These are phyloP conservation scores for Veloboletus limbatus DNA, from an alignment of 1,284 basidiomycete genomes.

Conservation along the genomic window DNA sequence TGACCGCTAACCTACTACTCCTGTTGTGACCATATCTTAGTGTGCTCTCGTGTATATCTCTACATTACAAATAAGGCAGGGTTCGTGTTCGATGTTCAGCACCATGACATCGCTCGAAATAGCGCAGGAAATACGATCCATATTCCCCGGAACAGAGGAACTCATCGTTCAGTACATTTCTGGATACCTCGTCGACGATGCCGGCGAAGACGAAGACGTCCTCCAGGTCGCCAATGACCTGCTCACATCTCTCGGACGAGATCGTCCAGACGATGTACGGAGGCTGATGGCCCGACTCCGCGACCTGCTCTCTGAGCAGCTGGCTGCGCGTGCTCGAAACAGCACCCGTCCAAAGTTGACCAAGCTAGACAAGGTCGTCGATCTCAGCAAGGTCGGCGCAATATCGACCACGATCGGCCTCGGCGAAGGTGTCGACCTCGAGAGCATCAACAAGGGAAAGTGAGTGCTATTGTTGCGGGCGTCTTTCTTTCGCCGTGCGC, in stretches of 20 bases:
- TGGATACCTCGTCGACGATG: constrained; percentile 91
- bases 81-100: too few relatives aligned
- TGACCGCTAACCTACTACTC: constrained; percentile 11
- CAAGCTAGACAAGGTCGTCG: constrained; percentile 91
- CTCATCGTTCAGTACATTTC: constrained; percentile 91
- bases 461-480: constrained; percentile 42
- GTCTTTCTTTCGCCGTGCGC: constrained; percentile 5
- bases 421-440: constrained; percentile 86
- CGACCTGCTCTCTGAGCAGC: constrained; percentile 62
- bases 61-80: too few relatives aligned
- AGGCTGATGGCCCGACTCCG: constrained; percentile 68
- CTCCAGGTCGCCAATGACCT: constrained; percentile 76
- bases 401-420: constrained; percentile 85
- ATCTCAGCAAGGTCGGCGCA: constrained; percentile 84
- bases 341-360: constrained; percentile 60
- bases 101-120: too few relatives aligned
- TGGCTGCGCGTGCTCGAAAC: constrained; percentile 56
- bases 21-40: constrained; percentile 28
- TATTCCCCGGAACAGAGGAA: constrained; percentile 88
- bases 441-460: constrained; percentile 94
- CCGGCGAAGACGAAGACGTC: constrained; percentile 88
- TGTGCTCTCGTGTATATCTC: constrained; percentile 23
- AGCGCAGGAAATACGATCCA: constrained; percentile 66
- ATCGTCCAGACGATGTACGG: constrained; percentile 51
- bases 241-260: constrained; percentile 68